Evolutionary conservation across 2,329 filamentous ascomycete genomes (phyloP), one percentile per base, ranked within the genome.

Genomic region (Diaporthe destruens): DNA sequence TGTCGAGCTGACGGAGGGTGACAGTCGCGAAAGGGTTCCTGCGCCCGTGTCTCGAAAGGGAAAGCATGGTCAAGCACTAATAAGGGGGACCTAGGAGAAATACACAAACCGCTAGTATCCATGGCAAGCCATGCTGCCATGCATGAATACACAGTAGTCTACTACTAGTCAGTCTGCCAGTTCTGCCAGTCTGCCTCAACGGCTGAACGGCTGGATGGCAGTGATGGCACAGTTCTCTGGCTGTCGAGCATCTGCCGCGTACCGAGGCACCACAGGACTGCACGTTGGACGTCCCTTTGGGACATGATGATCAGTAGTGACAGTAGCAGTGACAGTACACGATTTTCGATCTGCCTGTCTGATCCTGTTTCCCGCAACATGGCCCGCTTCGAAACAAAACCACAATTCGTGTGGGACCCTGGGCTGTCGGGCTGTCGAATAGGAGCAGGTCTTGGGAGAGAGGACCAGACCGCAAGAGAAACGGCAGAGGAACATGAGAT

Each of bases 401-500:
- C 54, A 61, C 68, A 61, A 36, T 44, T 42, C 20, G 6, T 61
- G 55, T 70, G 61, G 61, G n/a, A 36, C 57, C 57, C 29, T 25
- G 32, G 32, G 32, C 68, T 34, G 55, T 53, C 55, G 14, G 32
- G 47, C 68, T 34, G 68, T 59, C 68, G 44, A 70, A 70, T 54
- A 39, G 32, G 55, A 61, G 32, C 68, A 59, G 44, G 56, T 16
- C 29, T 49, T 53, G 44, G 32, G 57, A 39, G 68, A 34, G 32
- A 49, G 5, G 29, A 70, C 55, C 67, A 70, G 67, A 70, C 67
- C 67, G 67, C 44, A 61, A 53, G 54, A 70, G 67, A 70, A 61
- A 70, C 55, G 57, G 55, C 34, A 54, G 20, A 61, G 53, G 59
- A 70, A 70, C 68, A 70, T 61, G 44, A 70, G 68, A 70, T 61